Conservation (phyloP, 495 filamentous ascomycete species). For the Neurospora terricola region DNA sequence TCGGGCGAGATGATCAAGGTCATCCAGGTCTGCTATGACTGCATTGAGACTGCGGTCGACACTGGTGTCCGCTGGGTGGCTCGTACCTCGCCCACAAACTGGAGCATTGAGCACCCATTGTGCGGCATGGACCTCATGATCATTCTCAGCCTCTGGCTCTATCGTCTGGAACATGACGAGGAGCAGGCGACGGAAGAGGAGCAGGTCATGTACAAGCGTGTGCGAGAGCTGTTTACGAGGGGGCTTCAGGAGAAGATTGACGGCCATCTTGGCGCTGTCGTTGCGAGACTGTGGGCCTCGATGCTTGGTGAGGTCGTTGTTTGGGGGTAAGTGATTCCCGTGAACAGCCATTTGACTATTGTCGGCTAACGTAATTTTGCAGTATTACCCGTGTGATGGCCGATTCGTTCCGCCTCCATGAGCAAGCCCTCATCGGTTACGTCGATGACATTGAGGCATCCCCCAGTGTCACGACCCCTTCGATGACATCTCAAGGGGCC, state of each 20-base stretch:
- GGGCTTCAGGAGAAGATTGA: slow-evolving; percentile 68
- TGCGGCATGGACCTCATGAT: slow-evolving; percentile 97
- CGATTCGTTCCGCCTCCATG: slow-evolving; percentile 94
- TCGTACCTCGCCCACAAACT: slow-evolving; percentile 91
- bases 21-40: slow-evolving; percentile 95
- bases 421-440: slow-evolving; percentile 86
- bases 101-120: slow-evolving; percentile 97
- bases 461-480: slow-evolving; percentile 49
- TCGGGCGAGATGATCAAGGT: slow-evolving; percentile 98
- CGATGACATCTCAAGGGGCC: slow-evolving; percentile 51
- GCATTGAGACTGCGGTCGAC: slow-evolving; percentile 89
- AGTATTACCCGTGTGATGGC: slow-evolving; percentile 98
- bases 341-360: slow-evolving; percentile 4
- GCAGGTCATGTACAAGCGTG: slow-evolving; percentile 87
- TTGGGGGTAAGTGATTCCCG: slow-evolving; percentile 61
- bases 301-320: slow-evolving; percentile 99
- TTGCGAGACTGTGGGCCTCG: slow-evolving; percentile 91
- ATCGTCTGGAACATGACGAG: slow-evolving; percentile 97
- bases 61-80: slow-evolving; percentile 98
- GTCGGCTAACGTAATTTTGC: slow-evolving; percentile 34
- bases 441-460: slow-evolving; percentile 62
- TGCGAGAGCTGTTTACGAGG: slow-evolving; percentile 87
- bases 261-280: slow-evolving; percentile 70
- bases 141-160: slow-evolving; percentile 96
- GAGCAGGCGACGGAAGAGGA: slow-evolving; percentile 89